Conservation (phyloP, 2,329 filamentous ascomycete genomes). For the Fonsecaea multimorphosa region DNA sequence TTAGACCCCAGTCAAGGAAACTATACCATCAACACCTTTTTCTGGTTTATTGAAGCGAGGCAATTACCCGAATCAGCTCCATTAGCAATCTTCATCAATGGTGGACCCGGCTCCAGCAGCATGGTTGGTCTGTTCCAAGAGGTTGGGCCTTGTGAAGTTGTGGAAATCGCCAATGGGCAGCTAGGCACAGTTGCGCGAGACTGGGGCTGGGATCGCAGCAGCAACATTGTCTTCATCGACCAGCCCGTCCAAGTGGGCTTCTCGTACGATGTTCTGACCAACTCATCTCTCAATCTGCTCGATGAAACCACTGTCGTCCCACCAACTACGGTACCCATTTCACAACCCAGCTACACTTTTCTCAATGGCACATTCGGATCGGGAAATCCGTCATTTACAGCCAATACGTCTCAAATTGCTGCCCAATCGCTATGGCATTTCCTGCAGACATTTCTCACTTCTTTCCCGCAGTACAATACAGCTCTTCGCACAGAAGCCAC, state of each 20-base stretch:
- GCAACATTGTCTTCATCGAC: constrained; percentile 50
- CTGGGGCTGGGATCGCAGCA: constrained; percentile 58
- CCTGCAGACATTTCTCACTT: constrained; percentile 58
- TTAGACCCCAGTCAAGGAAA: constrained; percentile 43
- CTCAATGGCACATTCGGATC: constrained; percentile 66
- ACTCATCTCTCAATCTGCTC: constrained; percentile 51
- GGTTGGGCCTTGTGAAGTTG: constrained; percentile 51
- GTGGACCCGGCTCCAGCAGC: constrained; percentile 59
- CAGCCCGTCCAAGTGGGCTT: constrained; percentile 59
- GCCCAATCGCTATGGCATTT: constrained; percentile 66
- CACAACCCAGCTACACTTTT: constrained; percentile 44
- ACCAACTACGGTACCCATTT: constrained; percentile 40
- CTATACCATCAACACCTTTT: constrained; percentile 47
- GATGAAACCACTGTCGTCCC: constrained; percentile 43
- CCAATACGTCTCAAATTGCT: constrained; percentile 50
- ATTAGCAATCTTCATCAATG: constrained; percentile 60
- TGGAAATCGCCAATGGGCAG: constrained; percentile 49
- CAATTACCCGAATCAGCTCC: constrained; percentile 55
- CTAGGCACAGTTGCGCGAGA: constrained; percentile 53
- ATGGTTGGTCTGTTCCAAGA: constrained; percentile 61
- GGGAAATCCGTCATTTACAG: constrained; percentile 47
- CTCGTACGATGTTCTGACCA: constrained; percentile 55
- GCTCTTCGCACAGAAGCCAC: constrained; percentile 49
- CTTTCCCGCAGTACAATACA: constrained; percentile 65
- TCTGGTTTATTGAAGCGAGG: constrained; percentile 52